Evolutionary conservation across 805 yeast genomes (phyloP).

Genomic region (Schwanniomyces occidentalis): DNA sequence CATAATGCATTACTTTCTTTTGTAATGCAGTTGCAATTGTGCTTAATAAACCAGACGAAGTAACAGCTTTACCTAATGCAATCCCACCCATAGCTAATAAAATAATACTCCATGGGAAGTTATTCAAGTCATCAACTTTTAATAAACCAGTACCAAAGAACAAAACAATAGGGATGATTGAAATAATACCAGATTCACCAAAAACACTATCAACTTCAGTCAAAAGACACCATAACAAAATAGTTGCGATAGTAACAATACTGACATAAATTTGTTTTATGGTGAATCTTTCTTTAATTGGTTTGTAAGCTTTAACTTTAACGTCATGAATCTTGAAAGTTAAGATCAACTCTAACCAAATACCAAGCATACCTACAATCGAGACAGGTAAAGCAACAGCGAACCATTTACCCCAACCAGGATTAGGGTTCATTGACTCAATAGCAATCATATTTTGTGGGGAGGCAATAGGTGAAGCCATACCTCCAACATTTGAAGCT

Average conservation of each 20-base stretch:
- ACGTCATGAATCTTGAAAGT: slow-evolving; percentile 56
- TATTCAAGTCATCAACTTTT: slow-evolving; percentile 49
- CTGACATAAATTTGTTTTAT: slow-evolving; percentile 45
- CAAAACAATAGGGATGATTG: slow-evolving; percentile 48
- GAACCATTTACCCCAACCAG: slow-evolving; percentile 94
- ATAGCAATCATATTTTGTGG: slow-evolving; percentile 95
- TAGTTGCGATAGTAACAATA: slow-evolving; percentile 43
- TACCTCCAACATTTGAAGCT: slow-evolving; percentile 93
- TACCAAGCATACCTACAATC: slow-evolving; percentile 55
- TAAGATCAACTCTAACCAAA: slow-evolving; percentile 72
- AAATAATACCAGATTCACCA: slow-evolving; percentile 50
- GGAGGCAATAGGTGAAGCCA: slow-evolving; percentile 96
- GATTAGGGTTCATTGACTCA: slow-evolving; percentile 81
- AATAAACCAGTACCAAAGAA: slow-evolving; percentile 52
- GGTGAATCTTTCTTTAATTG: slow-evolving; percentile 47
- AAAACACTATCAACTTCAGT: slow-evolving; percentile 41
- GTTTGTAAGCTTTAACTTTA: slow-evolving; percentile 48
- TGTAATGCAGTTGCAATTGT: slow-evolving; percentile 49
- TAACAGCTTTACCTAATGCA: slow-evolving; percentile 52
- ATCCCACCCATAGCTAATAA: slow-evolving; percentile 58
- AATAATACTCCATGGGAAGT: slow-evolving; percentile 56
- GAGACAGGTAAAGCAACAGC: slow-evolving; percentile 82
- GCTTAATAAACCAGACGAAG: slow-evolving; percentile 48
- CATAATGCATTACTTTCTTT: slow-evolving; percentile 38
- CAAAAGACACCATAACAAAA: slow-evolving; percentile 51